A percentile compares a stretch with the other conserved stretches of the same genome.
Evolutionary conservation across 306 rosid species (phyloP).

Genomic region (Mimosa bimucronata): DNA sequence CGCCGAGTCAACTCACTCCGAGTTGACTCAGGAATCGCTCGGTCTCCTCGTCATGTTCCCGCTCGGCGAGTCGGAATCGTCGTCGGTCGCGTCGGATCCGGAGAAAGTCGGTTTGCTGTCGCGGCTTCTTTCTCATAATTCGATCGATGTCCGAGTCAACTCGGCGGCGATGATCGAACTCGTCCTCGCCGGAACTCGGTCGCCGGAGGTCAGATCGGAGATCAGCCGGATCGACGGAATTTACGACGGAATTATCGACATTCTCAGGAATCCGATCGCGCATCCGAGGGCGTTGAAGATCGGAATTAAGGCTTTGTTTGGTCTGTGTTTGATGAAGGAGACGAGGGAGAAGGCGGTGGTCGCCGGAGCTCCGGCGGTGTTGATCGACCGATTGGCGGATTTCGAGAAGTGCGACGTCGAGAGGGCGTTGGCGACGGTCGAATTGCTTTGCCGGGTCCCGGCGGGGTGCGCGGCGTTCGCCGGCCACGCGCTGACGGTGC

Average conservation of each 20-base stretch:
- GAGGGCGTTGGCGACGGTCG: conserved; percentile 82
- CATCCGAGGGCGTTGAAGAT: conserved; percentile 69
- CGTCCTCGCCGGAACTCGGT: conserved; percentile 66
- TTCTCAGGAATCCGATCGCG: conserved; percentile 55
- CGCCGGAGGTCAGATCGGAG: conserved; percentile 65
- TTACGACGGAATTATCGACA: conserved; percentile 71
- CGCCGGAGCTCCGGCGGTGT: conserved; percentile 73
- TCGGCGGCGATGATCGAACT: conserved; percentile 77
- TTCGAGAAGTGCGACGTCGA: conserved; percentile 88
- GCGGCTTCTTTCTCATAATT: conserved; percentile 48
- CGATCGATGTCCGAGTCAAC: conserved; percentile 70
- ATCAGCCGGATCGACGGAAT: conserved; percentile 66
- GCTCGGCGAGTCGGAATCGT: conserved; percentile 64
- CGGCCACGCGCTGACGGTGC: conserved; percentile 76
- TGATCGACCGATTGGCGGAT: conserved; percentile 70
- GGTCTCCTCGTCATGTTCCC: conserved; percentile 68
- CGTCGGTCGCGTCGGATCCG: conserved; percentile 51
- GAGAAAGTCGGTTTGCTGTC: conserved; percentile 50
- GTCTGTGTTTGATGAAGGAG: conserved; percentile 74
- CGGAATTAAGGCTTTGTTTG: conserved; percentile 80
- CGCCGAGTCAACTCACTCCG: conserved; percentile 11
- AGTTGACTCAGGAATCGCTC: conserved; percentile 69
- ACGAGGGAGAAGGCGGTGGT: conserved; percentile 70
- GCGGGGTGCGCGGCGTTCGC: conserved; percentile 63
- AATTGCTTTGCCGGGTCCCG: conserved; percentile 71